phyloP scores from a whole-genome alignment of 2,329 filamentous ascomycete genomes.

The Colletotrichum navitas region DNA sequence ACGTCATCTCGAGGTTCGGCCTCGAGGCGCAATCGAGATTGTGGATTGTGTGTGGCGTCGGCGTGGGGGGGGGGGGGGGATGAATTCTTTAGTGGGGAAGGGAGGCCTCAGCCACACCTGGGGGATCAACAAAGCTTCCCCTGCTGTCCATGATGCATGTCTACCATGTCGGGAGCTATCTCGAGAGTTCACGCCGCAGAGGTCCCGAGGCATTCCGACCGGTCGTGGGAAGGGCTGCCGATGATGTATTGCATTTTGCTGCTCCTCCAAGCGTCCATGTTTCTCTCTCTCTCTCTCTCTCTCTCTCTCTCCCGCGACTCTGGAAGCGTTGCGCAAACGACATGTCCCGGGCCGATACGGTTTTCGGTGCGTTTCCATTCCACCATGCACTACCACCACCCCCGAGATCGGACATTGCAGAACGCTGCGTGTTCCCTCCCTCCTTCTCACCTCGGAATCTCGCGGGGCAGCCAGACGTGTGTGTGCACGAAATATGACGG shows the following conservation, averaged over 20 bases:
- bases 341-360: background rate
- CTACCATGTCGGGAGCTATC: background rate
- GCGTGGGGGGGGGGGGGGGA: background rate
- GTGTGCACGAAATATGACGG: background rate
- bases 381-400: background rate
- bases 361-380: background rate
- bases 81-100: too few species aligned
- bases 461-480: background rate
- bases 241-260: background rate
- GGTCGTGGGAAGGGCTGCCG: background rate
- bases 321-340: background rate
- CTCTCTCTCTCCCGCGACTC: background rate
- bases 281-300: too few species aligned
- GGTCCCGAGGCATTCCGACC: background rate
- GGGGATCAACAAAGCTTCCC: background rate
- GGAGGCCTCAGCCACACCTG: slow-evolving; percentile 13
- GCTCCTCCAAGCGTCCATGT: background rate
- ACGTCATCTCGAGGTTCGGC: background rate
- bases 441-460: background rate
- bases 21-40: slow-evolving; percentile 27
- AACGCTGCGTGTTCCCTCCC: background rate
- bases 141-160: background rate
- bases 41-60: slow-evolving; percentile 12
- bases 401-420: slow-evolving; percentile 1
- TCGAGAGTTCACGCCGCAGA: too few species aligned